Base-by-base conservation (phyloP, 352 stramenopile genomes). In the Globisporangium heterothallicum region DNA sequence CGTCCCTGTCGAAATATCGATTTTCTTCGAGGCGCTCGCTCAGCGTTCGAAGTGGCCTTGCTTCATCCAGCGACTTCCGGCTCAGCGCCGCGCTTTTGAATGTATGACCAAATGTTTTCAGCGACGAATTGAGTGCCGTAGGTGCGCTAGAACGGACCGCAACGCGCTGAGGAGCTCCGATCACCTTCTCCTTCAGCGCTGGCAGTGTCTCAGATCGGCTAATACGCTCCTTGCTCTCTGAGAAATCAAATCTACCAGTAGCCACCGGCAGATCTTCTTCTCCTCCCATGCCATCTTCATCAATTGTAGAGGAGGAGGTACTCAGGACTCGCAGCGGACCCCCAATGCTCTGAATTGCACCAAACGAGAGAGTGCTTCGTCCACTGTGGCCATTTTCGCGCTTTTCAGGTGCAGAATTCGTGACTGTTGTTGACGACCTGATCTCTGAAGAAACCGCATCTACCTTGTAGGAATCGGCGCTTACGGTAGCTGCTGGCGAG, bases 1-100 rank as follows among this genome's bases (percentile, higher is more conserved):
- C 81, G 13, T 88, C 70, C 62, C 92, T 72, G 48, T 78, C 67
- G 72, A 72, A 92, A 40, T 92, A 86, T 3, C 63, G 58, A 35
- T 74, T 78, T 49, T 72, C 61, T 44, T 68, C 46, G 19, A 87
- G 16, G 10, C 74, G 61, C 30, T 90, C 70, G 19, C 64, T 69
- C 13, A 91, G 54, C 35, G 73, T 72, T 14, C 54, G 63, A 8
- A 45, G 27, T 0, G 63, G 42, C 12, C 70, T 74, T 1, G 61
- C 46, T 7, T 78, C 64, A 22, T 85, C 77, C 10, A 87, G 63
- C 10, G 74, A 86, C 30, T 51, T 64, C 7, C 73, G 67, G 22
- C 58, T 63, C 22, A 54, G 58, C 47, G 42, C 54, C 53, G 38
- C 48, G 2, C 22, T 51, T 30, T 65, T 63, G 27, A 63, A 61